Evolutionary conservation across 2,329 filamentous ascomycete species (phyloP).

Genomic region (Aspergillus pseudotamarii): DNA sequence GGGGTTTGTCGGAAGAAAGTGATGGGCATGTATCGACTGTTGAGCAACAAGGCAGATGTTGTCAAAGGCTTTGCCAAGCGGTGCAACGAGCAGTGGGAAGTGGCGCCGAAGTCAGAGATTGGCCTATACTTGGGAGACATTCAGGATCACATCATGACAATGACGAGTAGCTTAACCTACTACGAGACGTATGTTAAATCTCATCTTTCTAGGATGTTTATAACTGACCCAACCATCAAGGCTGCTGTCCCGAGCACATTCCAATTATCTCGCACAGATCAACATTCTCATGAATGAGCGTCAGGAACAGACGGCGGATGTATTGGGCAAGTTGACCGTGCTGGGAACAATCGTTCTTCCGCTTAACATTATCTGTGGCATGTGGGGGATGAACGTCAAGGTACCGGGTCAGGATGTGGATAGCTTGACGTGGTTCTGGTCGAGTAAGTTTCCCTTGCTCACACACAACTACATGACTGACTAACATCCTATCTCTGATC

Average conservation of each 20-base stretch:
- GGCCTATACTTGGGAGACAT: conserved; percentile 98
- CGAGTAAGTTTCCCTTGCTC: conserved; percentile 40
- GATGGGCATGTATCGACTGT: conserved; percentile 88
- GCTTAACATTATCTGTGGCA: conserved; percentile 98
- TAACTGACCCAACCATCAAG: conserved; percentile 48
- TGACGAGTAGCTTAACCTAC: conserved; percentile 93
- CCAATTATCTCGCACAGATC: conserved; percentile 98
- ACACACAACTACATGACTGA: not conserved
- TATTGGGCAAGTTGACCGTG: conserved; percentile 91
- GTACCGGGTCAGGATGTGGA: conserved; percentile 90
- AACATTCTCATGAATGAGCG: conserved; percentile 99
- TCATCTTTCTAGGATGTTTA: conserved; percentile 1
- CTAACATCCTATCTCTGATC: not conserved
- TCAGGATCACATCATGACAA: conserved; percentile 98
- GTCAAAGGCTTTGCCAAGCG: conserved; percentile 99
- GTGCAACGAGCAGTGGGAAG: conserved; percentile 97
- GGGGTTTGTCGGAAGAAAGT: conserved; percentile 96
- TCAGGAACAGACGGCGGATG: conserved; percentile 92
- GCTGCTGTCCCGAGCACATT: conserved; percentile 86
- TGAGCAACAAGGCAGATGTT: conserved; percentile 97
- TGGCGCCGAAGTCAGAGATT: conserved; percentile 92
- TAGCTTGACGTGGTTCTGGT: conserved; percentile 75
- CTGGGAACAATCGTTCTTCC: conserved; percentile 95
- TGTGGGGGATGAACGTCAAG: conserved; percentile 99
- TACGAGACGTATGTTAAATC: conserved; percentile 79